A percentile compares a stretch with the other conserved stretches of the same genome.
These are phyloP conservation scores for Elaeis guineensis DNA, from an alignment of 176 grass and related monocot genomes.

Conservation along the genomic window DNA sequence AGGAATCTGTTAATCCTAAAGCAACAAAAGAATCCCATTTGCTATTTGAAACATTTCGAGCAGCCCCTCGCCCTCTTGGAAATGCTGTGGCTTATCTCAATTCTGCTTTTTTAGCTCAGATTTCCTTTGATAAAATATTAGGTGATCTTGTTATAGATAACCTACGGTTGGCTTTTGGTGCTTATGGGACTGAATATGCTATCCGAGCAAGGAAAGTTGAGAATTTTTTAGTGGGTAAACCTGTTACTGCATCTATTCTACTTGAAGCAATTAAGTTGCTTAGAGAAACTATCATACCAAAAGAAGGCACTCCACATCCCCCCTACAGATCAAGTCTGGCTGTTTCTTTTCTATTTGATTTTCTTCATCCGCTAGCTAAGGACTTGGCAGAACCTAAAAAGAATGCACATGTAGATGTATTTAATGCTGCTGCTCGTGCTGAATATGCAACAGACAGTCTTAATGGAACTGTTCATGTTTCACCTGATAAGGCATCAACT, in stretches of 20 bases:
- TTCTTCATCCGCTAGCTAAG: constrained; percentile 43
- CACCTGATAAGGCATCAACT: constrained; percentile 19
- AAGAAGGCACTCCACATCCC: constrained; percentile 57
- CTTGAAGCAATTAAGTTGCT: constrained; percentile 63
- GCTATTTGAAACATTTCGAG: constrained; percentile 76
- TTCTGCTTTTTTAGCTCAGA: constrained; percentile 65
- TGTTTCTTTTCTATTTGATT: constrained; percentile 78
- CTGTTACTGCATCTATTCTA: constrained; percentile 38
- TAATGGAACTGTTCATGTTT: constrained; percentile 20
- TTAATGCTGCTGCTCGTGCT: constrained; percentile 17
- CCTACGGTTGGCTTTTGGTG: constrained; percentile 66
- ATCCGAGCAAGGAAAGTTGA: constrained; percentile 77
- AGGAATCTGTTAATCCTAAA: not conserved
- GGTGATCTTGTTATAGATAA: constrained; percentile 29
- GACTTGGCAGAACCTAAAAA: constrained; percentile 29
- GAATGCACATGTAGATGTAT: constrained; percentile 1
- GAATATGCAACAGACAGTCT: constrained; percentile 20
- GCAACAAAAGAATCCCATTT: constrained; percentile 20
- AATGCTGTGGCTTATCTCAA: constrained; percentile 83
- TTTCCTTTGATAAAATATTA: constrained; percentile 40
- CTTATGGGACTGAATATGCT: constrained; percentile 68
- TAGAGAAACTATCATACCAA: constrained; percentile 51
- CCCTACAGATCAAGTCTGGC: constrained; percentile 76
- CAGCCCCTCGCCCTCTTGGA: constrained; percentile 52
- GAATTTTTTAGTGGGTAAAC: constrained; percentile 64